A percentile compares a stretch with the other conserved stretches of the same genome.
These are phyloP conservation scores for Madurella fahalii DNA, from an alignment of 2,329 filamentous ascomycete species.

Conservation along the genomic window DNA sequence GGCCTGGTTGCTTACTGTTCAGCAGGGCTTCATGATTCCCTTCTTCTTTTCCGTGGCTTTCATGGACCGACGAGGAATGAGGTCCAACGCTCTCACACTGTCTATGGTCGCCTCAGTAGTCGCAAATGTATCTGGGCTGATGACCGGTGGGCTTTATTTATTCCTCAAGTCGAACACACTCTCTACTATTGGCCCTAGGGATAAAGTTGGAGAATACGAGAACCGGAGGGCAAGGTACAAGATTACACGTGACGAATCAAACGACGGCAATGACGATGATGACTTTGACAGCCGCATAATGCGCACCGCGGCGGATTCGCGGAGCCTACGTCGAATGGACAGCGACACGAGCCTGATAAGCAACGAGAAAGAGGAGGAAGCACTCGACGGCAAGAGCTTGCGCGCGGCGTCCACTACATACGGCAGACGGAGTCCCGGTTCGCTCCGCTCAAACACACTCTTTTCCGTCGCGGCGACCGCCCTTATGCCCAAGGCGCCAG, in stretches of 20 bases:
- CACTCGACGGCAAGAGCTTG: slow-evolving; percentile 27
- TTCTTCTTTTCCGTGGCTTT: slow-evolving; percentile 59
- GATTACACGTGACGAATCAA: slow-evolving; percentile 33
- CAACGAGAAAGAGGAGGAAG: slow-evolving; percentile 33
- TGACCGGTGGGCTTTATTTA: slow-evolving; percentile 62
- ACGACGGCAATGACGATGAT: slow-evolving; percentile 20
- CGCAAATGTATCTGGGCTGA: slow-evolving; percentile 61
- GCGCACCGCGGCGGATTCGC: slow-evolving; percentile 31
- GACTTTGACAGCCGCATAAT: slow-evolving; percentile 34
- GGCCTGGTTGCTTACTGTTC: slow-evolving; percentile 9
- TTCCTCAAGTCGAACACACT: slow-evolving; percentile 62
- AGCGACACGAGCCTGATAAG: slow-evolving; percentile 35
- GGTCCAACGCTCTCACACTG: slow-evolving; percentile 43
- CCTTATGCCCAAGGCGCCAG: slow-evolving; percentile 28
- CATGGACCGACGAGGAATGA: slow-evolving; percentile 32
- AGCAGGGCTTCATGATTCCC: slow-evolving; percentile 56
- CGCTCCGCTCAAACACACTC: slow-evolving; percentile 34
- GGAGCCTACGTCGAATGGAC: slow-evolving; percentile 30
- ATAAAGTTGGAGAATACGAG: slow-evolving; percentile 45
- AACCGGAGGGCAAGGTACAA: slow-evolving; percentile 42
- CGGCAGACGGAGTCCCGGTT: slow-evolving; percentile 29
- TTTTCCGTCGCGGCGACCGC: slow-evolving; percentile 20
- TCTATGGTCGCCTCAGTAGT: slow-evolving; percentile 63
- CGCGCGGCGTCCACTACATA: slow-evolving; percentile 20
- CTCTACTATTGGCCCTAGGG: slow-evolving; percentile 48